Evolutionary conservation across 73 alveolate species (phyloP).

Genomic region (Paramecium sexaurelia): DNA sequence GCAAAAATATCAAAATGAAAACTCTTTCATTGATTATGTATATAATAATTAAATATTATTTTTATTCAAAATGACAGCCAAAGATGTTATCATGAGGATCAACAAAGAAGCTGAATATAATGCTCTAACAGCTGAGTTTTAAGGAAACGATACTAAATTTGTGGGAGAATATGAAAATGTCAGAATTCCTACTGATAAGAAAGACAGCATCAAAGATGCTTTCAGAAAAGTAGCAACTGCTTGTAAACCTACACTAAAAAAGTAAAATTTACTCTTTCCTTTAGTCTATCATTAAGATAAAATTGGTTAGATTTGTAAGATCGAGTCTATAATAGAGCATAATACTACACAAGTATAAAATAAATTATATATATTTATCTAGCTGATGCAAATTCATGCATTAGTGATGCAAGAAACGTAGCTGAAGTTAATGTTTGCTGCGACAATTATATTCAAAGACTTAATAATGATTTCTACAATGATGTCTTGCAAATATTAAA

Average conservation of each 20-base stretch:
- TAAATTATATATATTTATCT: neutral
- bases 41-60: neutral
- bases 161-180: conserved; percentile 22
- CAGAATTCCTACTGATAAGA: conserved; percentile 13
- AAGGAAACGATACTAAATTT: conserved; percentile 42
- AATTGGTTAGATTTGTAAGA: conserved; percentile 35
- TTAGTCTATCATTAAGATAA: neutral
- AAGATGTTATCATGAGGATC: conserved; percentile 30
- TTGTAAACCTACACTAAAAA: neutral
- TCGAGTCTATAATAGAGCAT: conserved; percentile 46
- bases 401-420: conserved; percentile 47
- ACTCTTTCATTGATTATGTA: neutral
- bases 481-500: conserved; percentile 43
- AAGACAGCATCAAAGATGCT: conserved; percentile 35
- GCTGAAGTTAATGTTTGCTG: conserved; percentile 51
- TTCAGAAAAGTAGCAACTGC: conserved; percentile 13
- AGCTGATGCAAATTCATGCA: conserved; percentile 57
- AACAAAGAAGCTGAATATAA: conserved; percentile 19
- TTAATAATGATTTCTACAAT: neutral
- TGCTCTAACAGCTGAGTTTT: neutral
- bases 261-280: neutral
- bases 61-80: conserved; percentile 23
- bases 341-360: conserved; percentile 36
- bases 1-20: neutral
- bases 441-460: neutral